A percentile compares a stretch with the other conserved stretches of the same genome.
phyloP scores from a whole-genome alignment of 768 basidiomycete species.

The Psilocybe cyanescens region DNA sequence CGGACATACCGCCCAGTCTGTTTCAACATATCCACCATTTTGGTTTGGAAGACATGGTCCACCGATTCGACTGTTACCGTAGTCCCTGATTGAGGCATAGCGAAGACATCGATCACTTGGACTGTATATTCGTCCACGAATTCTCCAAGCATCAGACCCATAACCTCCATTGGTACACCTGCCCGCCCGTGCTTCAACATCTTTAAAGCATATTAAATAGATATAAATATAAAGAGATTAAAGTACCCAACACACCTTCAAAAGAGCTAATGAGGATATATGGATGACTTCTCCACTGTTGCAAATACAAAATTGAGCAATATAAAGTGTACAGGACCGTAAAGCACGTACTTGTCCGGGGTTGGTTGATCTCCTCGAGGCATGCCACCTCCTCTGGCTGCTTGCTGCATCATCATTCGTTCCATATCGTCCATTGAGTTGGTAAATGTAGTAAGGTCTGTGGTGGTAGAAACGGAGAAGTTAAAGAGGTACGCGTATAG shows the following conservation, averaged over 20 bases:
- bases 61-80: constrained; percentile 98
- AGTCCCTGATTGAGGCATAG: constrained; percentile 98
- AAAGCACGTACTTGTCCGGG: constrained; percentile 72
- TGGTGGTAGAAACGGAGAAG: constrained; percentile 8
- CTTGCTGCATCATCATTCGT: constrained; percentile 53
- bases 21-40: constrained; percentile 99
- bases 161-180: constrained; percentile 99
- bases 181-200: constrained; percentile 99
- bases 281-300: constrained; percentile 91
- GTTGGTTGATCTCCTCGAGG: constrained; percentile 52
- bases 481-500: constrained; percentile 19
- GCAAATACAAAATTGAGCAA: constrained; percentile 11
- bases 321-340: constrained; percentile 3
- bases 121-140: constrained; percentile 98
- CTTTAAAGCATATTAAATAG: constrained; percentile 43
- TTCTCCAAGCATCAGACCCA: constrained; percentile 97
- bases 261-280: constrained; percentile 94
- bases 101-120: constrained; percentile 95
- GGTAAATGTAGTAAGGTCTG: constrained; percentile 14
- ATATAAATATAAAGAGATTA: constrained; percentile 1
- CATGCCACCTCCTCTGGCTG: constrained; percentile 39
- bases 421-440: constrained; percentile 54
- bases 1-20: constrained; percentile 89
- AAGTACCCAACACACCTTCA: constrained; percentile 69
- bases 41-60: constrained; percentile 97